Evolutionary conservation across 257 asterid genomes (phyloP), one percentile per base, ranked within the genome.

Genomic region (Solanum megistacrolobum): DNA sequence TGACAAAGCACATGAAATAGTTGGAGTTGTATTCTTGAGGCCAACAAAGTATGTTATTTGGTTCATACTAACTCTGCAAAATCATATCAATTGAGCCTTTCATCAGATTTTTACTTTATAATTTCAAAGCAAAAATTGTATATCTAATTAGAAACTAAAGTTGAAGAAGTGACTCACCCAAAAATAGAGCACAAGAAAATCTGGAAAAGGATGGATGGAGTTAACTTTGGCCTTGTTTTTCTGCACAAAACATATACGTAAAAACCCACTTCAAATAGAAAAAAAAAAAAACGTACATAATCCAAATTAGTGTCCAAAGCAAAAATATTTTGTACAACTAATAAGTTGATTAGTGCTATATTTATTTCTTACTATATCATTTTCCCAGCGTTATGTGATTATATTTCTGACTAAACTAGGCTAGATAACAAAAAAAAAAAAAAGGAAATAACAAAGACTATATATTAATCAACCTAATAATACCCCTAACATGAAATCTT

Each of bases 11-110:
- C 98, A 94, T 6, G 98, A 96, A 48, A 95, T 92, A 2, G 99
- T 97, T 88, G 99, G 99, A 88, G 96, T 93, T 21, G 98, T 95
- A 87, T 95, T 89, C 91, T 96, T 97, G 38, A 97, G 90, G 52
- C 98, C 99, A 85, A 96, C 92, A 86, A 97, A 93, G 89, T 94
- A 97, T 16, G 98, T 93, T 87, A 95, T 93, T 68, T 97, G 99
- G 87, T 95, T 96, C 91, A 95, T 84, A 5, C 98, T 92, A 5
- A 92, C 97, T 88, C 99, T 97, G 97, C 93, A 86, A 18, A 55
- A 85, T 66, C 68, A 23, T 25, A 84, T 35, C 29, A 31, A 35
- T 76, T 41, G 60, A 13, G 25, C 29, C 38, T 36, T 65, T 41
- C 35, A 32, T 18, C 82, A 65, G 25, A 58, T 7, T 14, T 52